Percentiles rank a stretch among this genome's conserved stretches.
Evolutionary conservation across 1,284 basidiomycete species (phyloP).

Genomic region (Cryptococcus sp.): DNA sequence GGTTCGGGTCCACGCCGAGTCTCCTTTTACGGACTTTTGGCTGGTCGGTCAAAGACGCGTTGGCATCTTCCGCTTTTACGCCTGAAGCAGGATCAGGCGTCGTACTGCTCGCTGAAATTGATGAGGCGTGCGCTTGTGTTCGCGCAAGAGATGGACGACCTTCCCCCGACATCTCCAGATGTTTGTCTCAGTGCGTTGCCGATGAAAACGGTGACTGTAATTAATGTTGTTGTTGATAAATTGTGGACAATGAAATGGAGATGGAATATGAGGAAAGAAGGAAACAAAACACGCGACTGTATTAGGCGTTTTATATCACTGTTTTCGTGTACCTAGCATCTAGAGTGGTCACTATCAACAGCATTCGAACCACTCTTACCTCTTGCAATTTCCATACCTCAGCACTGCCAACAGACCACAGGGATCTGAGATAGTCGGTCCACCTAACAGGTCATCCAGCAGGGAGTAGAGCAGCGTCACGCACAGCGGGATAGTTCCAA

Average conservation of each 20-base stretch:
- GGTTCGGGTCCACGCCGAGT: slow-evolving; percentile 30
- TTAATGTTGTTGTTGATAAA: background rate
- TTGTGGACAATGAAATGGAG: background rate
- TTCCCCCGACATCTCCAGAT: background rate
- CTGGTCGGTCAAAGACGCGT: background rate
- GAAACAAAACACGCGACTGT: slow-evolving; percentile 6
- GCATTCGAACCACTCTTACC: background rate
- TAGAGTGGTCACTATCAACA: slow-evolving; percentile 5
- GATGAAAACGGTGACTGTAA: background rate
- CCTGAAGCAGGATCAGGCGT: background rate
- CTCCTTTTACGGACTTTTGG: slow-evolving; percentile 16
- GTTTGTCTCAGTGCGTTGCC: background rate
- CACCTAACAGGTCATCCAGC: too few relatives aligned
- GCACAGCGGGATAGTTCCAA: too few relatives aligned
- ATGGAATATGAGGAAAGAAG: background rate
- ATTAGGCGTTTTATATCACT: background rate
- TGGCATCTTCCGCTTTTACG: slow-evolving; percentile 1
- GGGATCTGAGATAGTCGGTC: too few relatives aligned
- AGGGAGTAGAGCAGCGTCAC: too few relatives aligned
- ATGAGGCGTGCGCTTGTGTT: background rate
- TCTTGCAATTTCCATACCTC: background rate
- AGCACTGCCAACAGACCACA: too few relatives aligned
- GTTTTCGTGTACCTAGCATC: background rate
- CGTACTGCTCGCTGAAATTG: background rate
- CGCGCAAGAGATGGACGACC: background rate